Conservation (phyloP, 2,329 filamentous ascomycete species). For the Capronia coronata region DNA sequence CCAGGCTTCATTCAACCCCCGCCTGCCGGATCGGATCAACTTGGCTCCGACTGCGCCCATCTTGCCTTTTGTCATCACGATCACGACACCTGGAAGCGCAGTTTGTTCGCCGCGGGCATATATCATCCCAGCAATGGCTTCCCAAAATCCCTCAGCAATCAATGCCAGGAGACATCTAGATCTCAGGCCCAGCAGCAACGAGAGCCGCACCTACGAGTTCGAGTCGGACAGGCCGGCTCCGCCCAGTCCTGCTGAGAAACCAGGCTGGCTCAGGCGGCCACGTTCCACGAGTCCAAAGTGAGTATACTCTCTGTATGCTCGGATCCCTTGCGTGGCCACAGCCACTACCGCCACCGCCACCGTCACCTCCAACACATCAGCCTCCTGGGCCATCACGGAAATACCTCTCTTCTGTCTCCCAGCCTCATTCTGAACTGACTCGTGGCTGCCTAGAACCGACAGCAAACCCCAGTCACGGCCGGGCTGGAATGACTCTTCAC, state of each 20-base stretch:
- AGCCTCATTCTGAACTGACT: slow-evolving; percentile 1
- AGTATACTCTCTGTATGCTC: not conserved
- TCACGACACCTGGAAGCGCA: not conserved
- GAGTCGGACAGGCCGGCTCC: not conserved
- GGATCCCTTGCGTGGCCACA: not conserved
- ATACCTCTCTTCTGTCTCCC: not conserved
- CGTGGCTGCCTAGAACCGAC: not conserved
- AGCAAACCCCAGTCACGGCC: not conserved
- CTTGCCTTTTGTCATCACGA: not conserved
- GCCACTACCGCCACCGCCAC: not conserved
- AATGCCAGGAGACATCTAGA: not conserved
- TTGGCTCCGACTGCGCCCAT: not conserved
- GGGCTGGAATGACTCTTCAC: not conserved
- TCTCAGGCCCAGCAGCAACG: not conserved
- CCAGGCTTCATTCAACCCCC: not conserved
- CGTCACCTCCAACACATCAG: too few species aligned
- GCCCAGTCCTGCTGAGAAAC: not conserved
- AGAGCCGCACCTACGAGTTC: not conserved
- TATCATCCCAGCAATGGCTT: not conserved
- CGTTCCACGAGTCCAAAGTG: not conserved
- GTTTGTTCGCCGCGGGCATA: not conserved
- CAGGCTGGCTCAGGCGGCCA: not conserved
- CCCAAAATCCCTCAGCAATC: not conserved
- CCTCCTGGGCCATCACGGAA: too few species aligned
- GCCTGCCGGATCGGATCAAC: not conserved